Conservation (phyloP, 208 protist species). For the Giardia muris region DNA sequence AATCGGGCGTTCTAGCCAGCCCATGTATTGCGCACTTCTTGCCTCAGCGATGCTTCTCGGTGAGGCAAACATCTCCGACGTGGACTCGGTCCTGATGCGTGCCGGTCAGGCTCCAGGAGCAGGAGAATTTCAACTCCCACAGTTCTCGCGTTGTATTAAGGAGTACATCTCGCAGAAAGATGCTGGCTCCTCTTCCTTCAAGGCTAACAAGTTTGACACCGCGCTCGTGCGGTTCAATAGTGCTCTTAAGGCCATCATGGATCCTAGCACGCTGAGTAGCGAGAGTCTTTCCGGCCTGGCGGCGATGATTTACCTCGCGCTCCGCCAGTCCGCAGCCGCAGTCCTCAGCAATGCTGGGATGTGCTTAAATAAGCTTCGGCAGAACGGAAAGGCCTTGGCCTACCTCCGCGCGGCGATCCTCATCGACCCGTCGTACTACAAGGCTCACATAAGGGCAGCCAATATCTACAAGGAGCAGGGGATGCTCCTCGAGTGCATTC, state of each 20-base stretch:
- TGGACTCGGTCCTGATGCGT: neutral
- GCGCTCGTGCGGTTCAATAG: neutral
- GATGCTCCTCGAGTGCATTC: neutral
- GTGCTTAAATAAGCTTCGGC: neutral
- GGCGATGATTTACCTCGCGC: neutral
- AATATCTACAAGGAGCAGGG: slow-evolving; percentile 4
- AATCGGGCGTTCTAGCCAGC: neutral
- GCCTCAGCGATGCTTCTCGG: neutral
- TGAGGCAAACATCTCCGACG: neutral
- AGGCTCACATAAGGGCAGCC: neutral
- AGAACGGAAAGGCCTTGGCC: neutral
- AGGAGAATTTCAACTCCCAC: neutral
- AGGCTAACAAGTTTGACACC: neutral
- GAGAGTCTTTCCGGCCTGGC: neutral
- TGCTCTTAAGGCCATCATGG: neutral
- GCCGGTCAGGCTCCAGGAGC: neutral
- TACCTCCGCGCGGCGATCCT: neutral
- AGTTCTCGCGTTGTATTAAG: neutral
- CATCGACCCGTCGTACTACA: slow-evolving; percentile 1
- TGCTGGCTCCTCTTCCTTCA: neutral
- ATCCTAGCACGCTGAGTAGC: neutral
- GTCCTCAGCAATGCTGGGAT: neutral
- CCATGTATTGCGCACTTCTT: neutral
- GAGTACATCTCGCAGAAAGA: neutral
- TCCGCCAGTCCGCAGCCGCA: neutral